phyloP scores from a whole-genome alignment of 495 filamentous ascomycete species.

The Hamigera avellanea region DNA sequence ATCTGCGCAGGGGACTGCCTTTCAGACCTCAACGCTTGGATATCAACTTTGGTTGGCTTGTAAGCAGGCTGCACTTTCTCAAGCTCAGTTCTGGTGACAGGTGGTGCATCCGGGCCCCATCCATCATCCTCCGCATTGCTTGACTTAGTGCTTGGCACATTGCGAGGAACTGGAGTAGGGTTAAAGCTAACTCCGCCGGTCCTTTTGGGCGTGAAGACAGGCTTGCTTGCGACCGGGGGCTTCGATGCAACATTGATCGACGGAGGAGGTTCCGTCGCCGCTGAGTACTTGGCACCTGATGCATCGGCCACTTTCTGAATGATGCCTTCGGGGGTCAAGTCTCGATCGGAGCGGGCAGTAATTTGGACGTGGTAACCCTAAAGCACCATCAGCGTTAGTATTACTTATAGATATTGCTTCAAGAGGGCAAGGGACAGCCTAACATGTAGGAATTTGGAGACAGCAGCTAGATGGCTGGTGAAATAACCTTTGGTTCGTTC shows the following conservation, averaged over 20 bases:
- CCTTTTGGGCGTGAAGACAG: constrained; percentile 75
- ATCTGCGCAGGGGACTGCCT: constrained; percentile 51
- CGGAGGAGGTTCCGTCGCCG: constrained; percentile 39
- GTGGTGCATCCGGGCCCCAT: constrained; percentile 93
- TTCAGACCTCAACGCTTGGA: constrained; percentile 60
- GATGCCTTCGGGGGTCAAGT: constrained; percentile 78
- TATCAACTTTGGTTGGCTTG: constrained; percentile 85
- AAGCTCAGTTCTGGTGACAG: constrained; percentile 71
- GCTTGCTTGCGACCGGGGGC: constrained; percentile 70
- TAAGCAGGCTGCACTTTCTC: constrained; percentile 91
- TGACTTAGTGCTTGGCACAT: constrained; percentile 25
- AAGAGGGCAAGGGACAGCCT: constrained; percentile 9
- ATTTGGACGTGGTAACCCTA: constrained; percentile 96
- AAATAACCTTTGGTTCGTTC: constrained; percentile 98
- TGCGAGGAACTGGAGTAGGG: constrained; percentile 46
- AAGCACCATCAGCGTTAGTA: constrained; percentile 8
- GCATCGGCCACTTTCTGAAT: constrained; percentile 91
- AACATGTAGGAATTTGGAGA: constrained; percentile 81
- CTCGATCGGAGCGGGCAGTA: constrained; percentile 79
- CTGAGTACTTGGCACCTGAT: constrained; percentile 88
- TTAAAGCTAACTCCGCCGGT: constrained; percentile 47
- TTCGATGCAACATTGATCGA: constrained; percentile 40
- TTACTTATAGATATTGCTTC: background rate
- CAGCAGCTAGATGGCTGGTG: constrained; percentile 79
- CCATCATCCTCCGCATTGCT: constrained; percentile 61